Evolutionary conservation across 78 protist species (phyloP).

Genomic region (Dictyostelium capitatum): DNA sequence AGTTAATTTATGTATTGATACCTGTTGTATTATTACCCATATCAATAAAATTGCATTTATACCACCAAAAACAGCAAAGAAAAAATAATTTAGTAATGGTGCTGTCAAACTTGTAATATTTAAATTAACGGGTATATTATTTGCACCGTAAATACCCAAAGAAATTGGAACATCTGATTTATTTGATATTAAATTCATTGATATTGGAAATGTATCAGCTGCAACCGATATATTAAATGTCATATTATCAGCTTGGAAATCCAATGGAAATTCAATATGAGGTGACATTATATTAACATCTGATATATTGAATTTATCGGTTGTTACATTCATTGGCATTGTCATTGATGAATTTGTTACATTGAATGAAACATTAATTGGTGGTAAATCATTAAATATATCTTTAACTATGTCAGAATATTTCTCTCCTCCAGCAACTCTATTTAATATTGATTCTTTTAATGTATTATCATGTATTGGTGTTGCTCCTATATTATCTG

Average conservation of each 20-base stretch:
- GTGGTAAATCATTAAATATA: slow-evolving; percentile 23
- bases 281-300: slow-evolving; percentile 48
- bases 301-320: slow-evolving; percentile 31
- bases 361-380: slow-evolving; percentile 40
- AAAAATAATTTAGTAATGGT: slow-evolving; percentile 35
- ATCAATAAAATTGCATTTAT: not conserved
- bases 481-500: not conserved
- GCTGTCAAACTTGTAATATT: not conserved
- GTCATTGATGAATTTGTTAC: slow-evolving; percentile 40
- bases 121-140: slow-evolving; percentile 30
- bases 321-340: slow-evolving; percentile 20
- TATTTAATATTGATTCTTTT: not conserved
- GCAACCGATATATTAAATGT: slow-evolving; percentile 21
- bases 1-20: not conserved
- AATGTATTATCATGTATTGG: not conserved
- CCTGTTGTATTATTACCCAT: slow-evolving; percentile 21
- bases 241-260: slow-evolving; percentile 46
- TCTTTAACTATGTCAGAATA: not conserved
- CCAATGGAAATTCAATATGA: slow-evolving; percentile 22
- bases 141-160: slow-evolving; percentile 27
- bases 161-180: slow-evolving; percentile 32
- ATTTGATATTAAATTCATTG: slow-evolving; percentile 21
- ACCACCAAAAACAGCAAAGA: slow-evolving; percentile 2
- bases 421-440: too few species aligned
- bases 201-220: slow-evolving; percentile 21